Conservation (phyloP, 2,329 filamentous ascomycete genomes). For the Cladosporium sp. region DNA sequence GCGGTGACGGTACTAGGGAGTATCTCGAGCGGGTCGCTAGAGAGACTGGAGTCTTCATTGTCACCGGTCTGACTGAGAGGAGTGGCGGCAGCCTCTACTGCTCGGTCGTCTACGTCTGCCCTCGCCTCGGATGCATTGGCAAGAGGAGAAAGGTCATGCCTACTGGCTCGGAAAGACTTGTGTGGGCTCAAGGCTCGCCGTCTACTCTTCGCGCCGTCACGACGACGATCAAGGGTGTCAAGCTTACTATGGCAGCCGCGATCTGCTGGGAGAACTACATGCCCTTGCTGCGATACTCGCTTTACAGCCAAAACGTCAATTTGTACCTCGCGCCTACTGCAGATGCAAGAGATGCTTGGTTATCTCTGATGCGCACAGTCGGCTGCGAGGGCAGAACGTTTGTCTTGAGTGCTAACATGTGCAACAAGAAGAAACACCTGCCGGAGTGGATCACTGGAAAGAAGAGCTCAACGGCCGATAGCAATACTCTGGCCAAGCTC, state of each 20-base stretch:
- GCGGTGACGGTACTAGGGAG: constrained; percentile 76
- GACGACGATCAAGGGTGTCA: constrained; percentile 72
- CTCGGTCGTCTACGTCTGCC: constrained; percentile 75
- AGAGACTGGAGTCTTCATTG: constrained; percentile 76
- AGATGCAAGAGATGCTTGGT: constrained; percentile 78
- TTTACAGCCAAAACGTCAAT: constrained; percentile 89
- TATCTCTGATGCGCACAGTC: constrained; percentile 74
- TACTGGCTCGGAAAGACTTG: constrained; percentile 75
- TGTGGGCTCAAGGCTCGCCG: constrained; percentile 84
- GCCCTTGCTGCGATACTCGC: constrained; percentile 75
- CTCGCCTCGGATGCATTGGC: constrained; percentile 65
- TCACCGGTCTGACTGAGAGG: constrained; percentile 74
- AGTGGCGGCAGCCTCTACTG: constrained; percentile 82
- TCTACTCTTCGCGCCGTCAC: constrained; percentile 74
- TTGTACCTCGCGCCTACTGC: constrained; percentile 88
- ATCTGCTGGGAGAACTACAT: constrained; percentile 99
- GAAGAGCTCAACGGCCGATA: neutral
- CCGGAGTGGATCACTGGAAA: constrained; percentile 52
- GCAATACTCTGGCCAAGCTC: neutral
- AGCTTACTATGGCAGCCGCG: constrained; percentile 75
- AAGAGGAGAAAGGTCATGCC: constrained; percentile 94
- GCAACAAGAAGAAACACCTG: constrained; percentile 57
- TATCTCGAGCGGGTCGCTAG: constrained; percentile 69
- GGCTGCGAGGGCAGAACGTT: constrained; percentile 79
- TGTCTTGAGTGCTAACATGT: constrained; percentile 83